phyloP scores from a whole-genome alignment of 2,329 filamentous ascomycete species.

The Leptographium wingfieldii region DNA sequence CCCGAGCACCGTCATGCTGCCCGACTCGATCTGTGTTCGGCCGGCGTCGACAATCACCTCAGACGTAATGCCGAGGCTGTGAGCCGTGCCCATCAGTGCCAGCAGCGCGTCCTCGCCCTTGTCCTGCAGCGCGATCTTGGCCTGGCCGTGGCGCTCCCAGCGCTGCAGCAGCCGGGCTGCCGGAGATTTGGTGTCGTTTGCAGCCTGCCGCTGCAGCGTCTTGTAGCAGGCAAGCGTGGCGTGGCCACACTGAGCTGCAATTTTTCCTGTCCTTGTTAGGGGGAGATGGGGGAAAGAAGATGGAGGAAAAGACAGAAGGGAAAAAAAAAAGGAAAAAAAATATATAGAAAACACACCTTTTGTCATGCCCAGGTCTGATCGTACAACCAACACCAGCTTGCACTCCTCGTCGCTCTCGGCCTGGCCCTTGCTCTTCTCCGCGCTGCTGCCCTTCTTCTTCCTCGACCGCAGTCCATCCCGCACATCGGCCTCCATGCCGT shows the following conservation, averaged over 20 bases:
- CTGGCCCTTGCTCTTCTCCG: conserved; percentile 18
- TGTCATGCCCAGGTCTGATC: conserved; percentile 93
- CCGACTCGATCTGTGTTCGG: conserved; percentile 87
- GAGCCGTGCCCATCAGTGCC: conserved; percentile 60
- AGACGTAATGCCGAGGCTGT: conserved; percentile 73
- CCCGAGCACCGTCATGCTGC: conserved; percentile 84
- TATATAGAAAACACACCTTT: conserved; percentile 51
- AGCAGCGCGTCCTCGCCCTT: conserved; percentile 78
- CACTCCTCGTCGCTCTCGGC: conserved; percentile 60
- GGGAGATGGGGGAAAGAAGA: not conserved
- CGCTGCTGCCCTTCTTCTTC: not conserved
- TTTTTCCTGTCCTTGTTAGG: conserved; percentile 56
- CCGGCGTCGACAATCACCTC: conserved; percentile 93
- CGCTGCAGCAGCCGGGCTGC: conserved; percentile 55
- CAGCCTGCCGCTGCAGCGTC: conserved; percentile 47
- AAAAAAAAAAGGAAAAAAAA: not conserved
- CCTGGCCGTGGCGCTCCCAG: conserved; percentile 80
- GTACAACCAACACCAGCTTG: conserved; percentile 83
- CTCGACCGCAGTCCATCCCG: conserved; percentile 38
- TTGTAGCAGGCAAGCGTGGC: conserved; percentile 99
- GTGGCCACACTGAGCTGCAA: conserved; percentile 88
- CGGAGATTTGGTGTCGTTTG: conserved; percentile 35
- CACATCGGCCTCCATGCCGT: conserved; percentile 45
- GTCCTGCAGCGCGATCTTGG: conserved; percentile 84
- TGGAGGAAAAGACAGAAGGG: not conserved